These are phyloP conservation scores for Ceratobasidium sp. DNA, from an alignment of 1,284 basidiomycete genomes.

Conservation along the genomic window DNA sequence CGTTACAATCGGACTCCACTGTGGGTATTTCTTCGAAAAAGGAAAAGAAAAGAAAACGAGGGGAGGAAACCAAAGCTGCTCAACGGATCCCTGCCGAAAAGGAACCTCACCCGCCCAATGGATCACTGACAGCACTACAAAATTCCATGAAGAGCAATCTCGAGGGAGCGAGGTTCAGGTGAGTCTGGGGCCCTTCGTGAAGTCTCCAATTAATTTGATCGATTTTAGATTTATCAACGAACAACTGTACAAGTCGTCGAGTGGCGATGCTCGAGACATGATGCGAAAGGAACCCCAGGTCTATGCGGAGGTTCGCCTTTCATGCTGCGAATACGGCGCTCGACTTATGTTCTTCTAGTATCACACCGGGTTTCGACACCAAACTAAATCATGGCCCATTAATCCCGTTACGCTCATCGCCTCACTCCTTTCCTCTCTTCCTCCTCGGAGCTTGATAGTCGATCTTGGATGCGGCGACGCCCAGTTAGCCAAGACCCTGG, in stretches of 20 bases:
- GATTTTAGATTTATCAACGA: constrained; percentile 91
- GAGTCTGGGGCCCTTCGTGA: constrained; percentile 42
- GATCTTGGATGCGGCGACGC: constrained; percentile 98
- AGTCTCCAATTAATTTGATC: not conserved
- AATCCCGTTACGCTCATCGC: constrained; percentile 85
- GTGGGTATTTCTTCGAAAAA: constrained; percentile 19
- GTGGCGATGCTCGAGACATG: constrained; percentile 74
- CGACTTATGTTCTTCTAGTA: constrained; percentile 64
- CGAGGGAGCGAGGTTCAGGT: constrained; percentile 87
- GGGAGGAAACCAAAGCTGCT: constrained; percentile 2
- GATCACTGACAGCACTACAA: constrained; percentile 73
- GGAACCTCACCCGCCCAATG: constrained; percentile 14
- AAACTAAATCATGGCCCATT: constrained; percentile 89
- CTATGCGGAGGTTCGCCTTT: constrained; percentile 69
- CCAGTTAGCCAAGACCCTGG: constrained; percentile 77
- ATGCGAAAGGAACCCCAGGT: constrained; percentile 80
- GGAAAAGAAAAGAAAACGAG: constrained; percentile 34
- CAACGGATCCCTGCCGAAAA: constrained; percentile 9
- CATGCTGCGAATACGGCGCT: constrained; percentile 19
- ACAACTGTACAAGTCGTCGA: constrained; percentile 82
- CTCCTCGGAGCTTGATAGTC: constrained; percentile 76
- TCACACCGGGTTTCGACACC: constrained; percentile 86
- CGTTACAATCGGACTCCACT: constrained; percentile 19
- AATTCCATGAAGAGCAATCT: constrained; percentile 76
- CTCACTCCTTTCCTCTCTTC: constrained; percentile 61